Evolutionary conservation across 2,329 filamentous ascomycete genomes (phyloP).

Genomic region (Immersiporthe knoxdaviesiana): DNA sequence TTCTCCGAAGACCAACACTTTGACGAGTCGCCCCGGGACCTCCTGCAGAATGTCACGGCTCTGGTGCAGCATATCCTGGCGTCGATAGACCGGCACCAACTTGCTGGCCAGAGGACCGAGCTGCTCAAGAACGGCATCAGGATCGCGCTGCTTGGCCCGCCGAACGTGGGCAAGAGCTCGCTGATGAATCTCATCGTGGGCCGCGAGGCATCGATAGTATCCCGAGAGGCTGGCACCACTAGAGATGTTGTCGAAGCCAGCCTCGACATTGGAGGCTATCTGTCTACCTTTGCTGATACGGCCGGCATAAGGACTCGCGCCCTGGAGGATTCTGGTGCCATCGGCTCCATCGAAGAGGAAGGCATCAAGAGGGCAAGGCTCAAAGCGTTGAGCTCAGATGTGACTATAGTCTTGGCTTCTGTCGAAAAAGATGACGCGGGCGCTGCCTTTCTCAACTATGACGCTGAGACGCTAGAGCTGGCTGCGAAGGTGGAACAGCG

Average conservation of each 20-base stretch:
- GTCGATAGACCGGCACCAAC: constrained; percentile 70
- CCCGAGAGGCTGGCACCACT: constrained; percentile 88
- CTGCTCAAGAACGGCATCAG: constrained; percentile 82
- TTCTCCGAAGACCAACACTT: constrained; percentile 98
- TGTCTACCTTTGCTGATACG: constrained; percentile 94
- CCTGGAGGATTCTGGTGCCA: constrained; percentile 37
- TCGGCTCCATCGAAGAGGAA: constrained; percentile 82
- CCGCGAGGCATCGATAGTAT: constrained; percentile 93
- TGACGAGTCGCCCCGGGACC: constrained; percentile 77
- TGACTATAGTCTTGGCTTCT: constrained; percentile 80
- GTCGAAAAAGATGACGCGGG: constrained; percentile 56
- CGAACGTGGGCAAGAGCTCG: constrained; percentile 94
- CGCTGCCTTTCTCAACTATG: constrained; percentile 51
- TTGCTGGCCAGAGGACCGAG: constrained; percentile 80
- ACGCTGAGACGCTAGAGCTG: constrained; percentile 58
- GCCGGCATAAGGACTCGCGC: constrained; percentile 73
- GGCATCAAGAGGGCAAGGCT: constrained; percentile 86
- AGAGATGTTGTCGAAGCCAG: constrained; percentile 91
- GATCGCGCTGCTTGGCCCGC: constrained; percentile 84
- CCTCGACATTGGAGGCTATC: constrained; percentile 85
- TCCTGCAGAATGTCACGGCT: constrained; percentile 69
- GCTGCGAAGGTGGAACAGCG: constrained; percentile 52
- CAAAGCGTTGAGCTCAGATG: constrained; percentile 80
- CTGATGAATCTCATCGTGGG: constrained; percentile 89
- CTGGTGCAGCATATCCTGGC: constrained; percentile 65